A percentile compares a stretch with the other conserved stretches of the same genome.
phyloP scores from a whole-genome alignment of 768 basidiomycete species.

The Xerocomus brunneocitrinus region DNA sequence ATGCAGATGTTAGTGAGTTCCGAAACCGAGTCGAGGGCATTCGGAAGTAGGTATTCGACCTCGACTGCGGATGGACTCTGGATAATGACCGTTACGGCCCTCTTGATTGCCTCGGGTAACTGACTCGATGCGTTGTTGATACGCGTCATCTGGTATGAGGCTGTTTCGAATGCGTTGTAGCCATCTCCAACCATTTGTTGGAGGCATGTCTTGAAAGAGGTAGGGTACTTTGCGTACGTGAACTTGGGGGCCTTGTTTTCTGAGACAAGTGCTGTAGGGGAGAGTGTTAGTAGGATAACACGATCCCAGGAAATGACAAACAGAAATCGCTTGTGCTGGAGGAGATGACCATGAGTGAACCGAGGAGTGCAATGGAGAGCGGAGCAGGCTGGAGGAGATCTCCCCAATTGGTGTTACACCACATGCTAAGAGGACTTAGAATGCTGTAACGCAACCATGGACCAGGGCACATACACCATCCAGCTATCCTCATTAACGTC shows the following conservation, averaged over 20 bases:
- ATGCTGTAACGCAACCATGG: too few relatives aligned
- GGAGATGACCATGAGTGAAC: constrained; percentile 15
- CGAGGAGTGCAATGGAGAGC: constrained; percentile 15
- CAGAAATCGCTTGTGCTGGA: constrained; percentile 16
- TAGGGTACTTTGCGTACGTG: constrained; percentile 15
- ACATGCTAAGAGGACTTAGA: constrained; percentile 8
- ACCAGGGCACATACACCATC: constrained; percentile 14
- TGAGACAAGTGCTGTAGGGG: constrained; percentile 5
- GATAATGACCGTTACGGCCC: constrained; percentile 12
- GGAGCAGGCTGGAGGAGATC: constrained; percentile 19
- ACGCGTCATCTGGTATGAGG: constrained; percentile 18
- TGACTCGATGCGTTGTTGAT: constrained; percentile 19
- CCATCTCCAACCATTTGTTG: constrained; percentile 22
- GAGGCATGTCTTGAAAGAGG: constrained; percentile 20
- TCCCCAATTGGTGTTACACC: constrained; percentile 20
- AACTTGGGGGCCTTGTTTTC: constrained; percentile 8
- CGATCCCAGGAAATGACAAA: neutral
- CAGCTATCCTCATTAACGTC: constrained; percentile 20
- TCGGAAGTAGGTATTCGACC: constrained; percentile 14
- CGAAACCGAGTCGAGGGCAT: constrained; percentile 16
- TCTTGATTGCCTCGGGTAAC: constrained; percentile 15
- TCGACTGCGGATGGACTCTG: constrained; percentile 8
- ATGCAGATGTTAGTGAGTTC: constrained; percentile 17
- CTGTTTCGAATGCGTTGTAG: constrained; percentile 18
- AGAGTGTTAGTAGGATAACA: neutral